Evolutionary conservation across 805 yeast genomes (phyloP).

Genomic region (Kuraishia hungarica): DNA sequence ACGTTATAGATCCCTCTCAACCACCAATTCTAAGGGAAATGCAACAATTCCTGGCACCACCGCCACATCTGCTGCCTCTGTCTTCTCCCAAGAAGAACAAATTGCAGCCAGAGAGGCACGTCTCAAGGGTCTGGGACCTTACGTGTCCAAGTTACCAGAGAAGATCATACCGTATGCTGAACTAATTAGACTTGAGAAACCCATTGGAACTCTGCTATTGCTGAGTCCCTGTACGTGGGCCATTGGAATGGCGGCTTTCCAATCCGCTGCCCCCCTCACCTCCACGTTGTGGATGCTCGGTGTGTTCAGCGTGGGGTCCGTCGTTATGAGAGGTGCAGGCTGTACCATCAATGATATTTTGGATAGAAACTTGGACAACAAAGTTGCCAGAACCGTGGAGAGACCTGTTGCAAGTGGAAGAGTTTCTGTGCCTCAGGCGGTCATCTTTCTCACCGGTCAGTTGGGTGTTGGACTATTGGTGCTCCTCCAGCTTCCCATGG

Average conservation of each 20-base stretch:
- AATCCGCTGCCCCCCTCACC: slow-evolving; percentile 58
- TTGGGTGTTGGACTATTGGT: slow-evolving; percentile 66
- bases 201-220: slow-evolving; percentile 88
- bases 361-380: slow-evolving; percentile 74
- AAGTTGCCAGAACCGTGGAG: slow-evolving; percentile 81
- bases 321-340: slow-evolving; percentile 96
- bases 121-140: slow-evolving; percentile 33
- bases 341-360: slow-evolving; percentile 89
- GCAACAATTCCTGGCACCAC: neutral
- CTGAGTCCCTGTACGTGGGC: slow-evolving; percentile 90
- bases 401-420: slow-evolving; percentile 92
- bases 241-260: slow-evolving; percentile 79
- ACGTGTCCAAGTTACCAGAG: slow-evolving; percentile 57
- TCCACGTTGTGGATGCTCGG: slow-evolving; percentile 54
- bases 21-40: neutral
- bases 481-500: slow-evolving; percentile 62
- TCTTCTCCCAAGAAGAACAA: slow-evolving; percentile 30
- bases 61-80: slow-evolving; percentile 6
- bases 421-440: slow-evolving; percentile 63
- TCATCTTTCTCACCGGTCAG: slow-evolving; percentile 64
- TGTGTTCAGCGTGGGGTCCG: slow-evolving; percentile 75
- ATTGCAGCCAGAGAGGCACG: slow-evolving; percentile 46
- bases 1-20: neutral
- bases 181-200: slow-evolving; percentile 85
- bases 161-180: slow-evolving; percentile 85